Evolutionary conservation across 2,329 filamentous ascomycete species (phyloP).

Genomic region (Botryotinia globosa): DNA sequence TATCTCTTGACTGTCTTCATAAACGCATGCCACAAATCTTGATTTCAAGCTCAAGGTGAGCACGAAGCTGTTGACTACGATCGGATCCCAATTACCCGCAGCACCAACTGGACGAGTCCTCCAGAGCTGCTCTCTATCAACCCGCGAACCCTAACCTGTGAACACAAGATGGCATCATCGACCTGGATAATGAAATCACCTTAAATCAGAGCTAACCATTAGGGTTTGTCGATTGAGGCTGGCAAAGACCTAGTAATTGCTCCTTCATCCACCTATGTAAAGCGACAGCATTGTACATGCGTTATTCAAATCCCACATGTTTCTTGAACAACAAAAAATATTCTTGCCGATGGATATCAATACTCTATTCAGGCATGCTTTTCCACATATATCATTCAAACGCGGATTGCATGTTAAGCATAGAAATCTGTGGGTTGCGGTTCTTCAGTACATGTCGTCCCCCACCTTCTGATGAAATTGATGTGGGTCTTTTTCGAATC

Average conservation of each 20-base stretch:
- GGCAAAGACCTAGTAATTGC: background rate
- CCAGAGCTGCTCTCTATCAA: background rate
- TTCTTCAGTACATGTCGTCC: background rate
- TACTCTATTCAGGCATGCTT: background rate
- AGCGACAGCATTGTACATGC: background rate
- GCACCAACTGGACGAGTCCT: background rate
- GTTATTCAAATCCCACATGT: no score
- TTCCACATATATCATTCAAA: background rate
- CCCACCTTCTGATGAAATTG: slow-evolving; percentile 2
- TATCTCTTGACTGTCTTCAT: background rate
- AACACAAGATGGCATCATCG: background rate
- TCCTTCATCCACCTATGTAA: background rate
- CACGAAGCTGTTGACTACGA: background rate
- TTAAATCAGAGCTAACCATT: background rate
- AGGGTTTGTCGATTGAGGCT: background rate
- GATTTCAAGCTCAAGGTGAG: background rate
- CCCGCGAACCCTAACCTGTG: background rate
- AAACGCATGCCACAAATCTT: background rate
- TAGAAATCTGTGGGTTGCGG: background rate
- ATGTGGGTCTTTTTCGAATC: background rate
- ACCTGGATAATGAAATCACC: background rate
- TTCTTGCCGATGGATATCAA: background rate
- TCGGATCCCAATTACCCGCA: background rate
- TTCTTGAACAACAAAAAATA: background rate
- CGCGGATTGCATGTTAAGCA: background rate